Percentiles rank a stretch among this genome's conserved stretches.
phyloP scores from a whole-genome alignment of 352 stramenopile genomes.

The Nothophytophthora sp. region DNA sequence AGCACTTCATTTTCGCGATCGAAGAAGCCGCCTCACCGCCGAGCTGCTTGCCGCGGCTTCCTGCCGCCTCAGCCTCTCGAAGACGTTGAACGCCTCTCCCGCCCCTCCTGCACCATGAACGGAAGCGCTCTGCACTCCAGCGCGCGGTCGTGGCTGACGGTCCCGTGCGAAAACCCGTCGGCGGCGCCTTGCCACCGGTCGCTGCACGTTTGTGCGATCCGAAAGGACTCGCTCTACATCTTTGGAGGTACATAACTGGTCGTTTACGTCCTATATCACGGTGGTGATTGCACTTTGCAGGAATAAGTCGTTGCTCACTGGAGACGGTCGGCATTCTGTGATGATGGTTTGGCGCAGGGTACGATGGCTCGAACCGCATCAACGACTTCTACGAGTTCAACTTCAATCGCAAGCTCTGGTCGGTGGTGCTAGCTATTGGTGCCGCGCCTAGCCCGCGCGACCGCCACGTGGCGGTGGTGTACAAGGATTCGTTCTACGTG shows the following conservation, averaged over 20 bases:
- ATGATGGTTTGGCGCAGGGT: slow-evolving; percentile 46
- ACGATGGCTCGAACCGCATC: slow-evolving; percentile 91
- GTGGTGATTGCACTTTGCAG: slow-evolving; percentile 12
- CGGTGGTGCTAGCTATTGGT: slow-evolving; percentile 64
- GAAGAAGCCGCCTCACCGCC: too few species aligned
- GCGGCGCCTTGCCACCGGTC: slow-evolving; percentile 91
- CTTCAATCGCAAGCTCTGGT: slow-evolving; percentile 85
- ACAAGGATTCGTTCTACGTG: slow-evolving; percentile 94
- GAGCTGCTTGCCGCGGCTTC: background rate
- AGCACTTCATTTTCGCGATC: too few species aligned
- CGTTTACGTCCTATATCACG: slow-evolving; percentile 3
- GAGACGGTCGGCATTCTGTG: slow-evolving; percentile 6
- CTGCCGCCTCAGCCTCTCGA: too few species aligned
- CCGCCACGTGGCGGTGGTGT: slow-evolving; percentile 93
- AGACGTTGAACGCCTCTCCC: background rate
- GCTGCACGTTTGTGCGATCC: slow-evolving; percentile 91
- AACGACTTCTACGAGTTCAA: slow-evolving; percentile 96
- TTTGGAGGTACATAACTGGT: slow-evolving; percentile 72
- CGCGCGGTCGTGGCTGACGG: slow-evolving; percentile 67
- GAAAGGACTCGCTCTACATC: slow-evolving; percentile 93
- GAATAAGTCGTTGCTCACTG: slow-evolving; percentile 5
- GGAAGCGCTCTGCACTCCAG: slow-evolving; percentile 32
- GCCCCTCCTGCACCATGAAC: slow-evolving; percentile 7
- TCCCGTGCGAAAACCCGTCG: slow-evolving; percentile 82
- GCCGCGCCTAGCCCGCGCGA: slow-evolving; percentile 89